A percentile compares a stretch with the other conserved stretches of the same genome.
phyloP scores from a whole-genome alignment of 2,329 filamentous ascomycete species.

The Xenoacremonium recifei region DNA sequence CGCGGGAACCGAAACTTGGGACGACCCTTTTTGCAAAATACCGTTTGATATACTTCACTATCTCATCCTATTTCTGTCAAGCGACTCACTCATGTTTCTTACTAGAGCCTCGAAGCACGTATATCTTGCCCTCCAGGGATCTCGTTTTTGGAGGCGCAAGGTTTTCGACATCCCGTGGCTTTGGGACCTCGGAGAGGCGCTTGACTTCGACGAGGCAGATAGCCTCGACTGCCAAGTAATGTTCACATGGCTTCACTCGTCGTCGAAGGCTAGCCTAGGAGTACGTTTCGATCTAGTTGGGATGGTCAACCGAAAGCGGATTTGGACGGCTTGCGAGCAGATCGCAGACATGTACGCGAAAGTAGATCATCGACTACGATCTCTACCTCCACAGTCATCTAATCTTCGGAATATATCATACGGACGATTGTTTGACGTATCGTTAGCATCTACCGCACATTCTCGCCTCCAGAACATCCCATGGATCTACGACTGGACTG shows the following conservation, averaged over 20 bases:
- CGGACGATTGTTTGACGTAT: neutral
- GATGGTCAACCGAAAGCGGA: constrained; percentile 8
- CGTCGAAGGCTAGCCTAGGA: neutral
- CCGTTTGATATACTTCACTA: neutral
- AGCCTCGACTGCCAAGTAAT: constrained; percentile 2
- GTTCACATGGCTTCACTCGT: constrained; percentile 2
- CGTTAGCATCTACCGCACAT: neutral
- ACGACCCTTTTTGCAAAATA: constrained; percentile 1
- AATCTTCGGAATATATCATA: neutral
- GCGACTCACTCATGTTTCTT: neutral
- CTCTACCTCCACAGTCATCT: neutral
- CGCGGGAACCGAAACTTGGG: neutral
- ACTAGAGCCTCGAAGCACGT: neutral
- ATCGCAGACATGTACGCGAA: neutral
- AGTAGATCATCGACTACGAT: neutral
- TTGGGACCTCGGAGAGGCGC: neutral
- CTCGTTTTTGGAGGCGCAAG: constrained; percentile 5
- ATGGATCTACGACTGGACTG: constrained; percentile 3
- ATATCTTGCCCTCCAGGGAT: neutral
- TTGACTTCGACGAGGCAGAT: neutral
- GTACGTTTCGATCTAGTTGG: constrained; percentile 1
- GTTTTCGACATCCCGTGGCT: constrained; percentile 4
- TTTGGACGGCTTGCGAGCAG: constrained; percentile 3
- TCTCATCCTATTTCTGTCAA: neutral
- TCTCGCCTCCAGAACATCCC: neutral